Evolutionary conservation across 225 moss, liverwort and hornwort genomes (phyloP).

Genomic region (Ulota crispa): DNA sequence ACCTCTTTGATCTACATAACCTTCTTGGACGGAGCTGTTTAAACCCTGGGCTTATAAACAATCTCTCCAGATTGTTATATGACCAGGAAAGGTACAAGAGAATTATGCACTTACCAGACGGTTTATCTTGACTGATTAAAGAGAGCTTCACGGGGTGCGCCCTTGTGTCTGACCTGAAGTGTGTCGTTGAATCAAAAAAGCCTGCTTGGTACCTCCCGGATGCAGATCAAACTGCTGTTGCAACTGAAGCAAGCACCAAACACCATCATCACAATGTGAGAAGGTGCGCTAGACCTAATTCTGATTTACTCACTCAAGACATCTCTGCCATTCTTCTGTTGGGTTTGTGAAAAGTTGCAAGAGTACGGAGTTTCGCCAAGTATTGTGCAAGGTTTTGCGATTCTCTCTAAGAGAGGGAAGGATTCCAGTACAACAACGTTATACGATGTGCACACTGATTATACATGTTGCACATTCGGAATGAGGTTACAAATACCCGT

Average conservation of each 20-base stretch:
- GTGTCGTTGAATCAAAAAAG: neutral
- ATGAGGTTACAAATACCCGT: neutral
- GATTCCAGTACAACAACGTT: neutral
- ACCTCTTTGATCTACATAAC: neutral
- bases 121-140: conserved; percentile 10
- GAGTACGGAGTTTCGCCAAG: neutral
- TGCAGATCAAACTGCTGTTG: neutral
- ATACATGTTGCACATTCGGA: neutral
- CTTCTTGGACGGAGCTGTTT: neutral
- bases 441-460: neutral
- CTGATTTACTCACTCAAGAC: neutral
- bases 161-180: neutral
- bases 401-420: no score
- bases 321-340: neutral
- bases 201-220: neutral
- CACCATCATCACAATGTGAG: conserved; percentile 2
- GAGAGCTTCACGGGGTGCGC: neutral
- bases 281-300: neutral
- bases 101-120: neutral
- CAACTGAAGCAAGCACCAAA: neutral
- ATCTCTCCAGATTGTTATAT: neutral
- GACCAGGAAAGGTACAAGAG: neutral
- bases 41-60: no score
- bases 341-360: neutral
- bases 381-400: neutral